Evolutionary conservation across 1,284 basidiomycete genomes (phyloP).

Genomic region (Cutaneotrichosporon daszewskae): DNA sequence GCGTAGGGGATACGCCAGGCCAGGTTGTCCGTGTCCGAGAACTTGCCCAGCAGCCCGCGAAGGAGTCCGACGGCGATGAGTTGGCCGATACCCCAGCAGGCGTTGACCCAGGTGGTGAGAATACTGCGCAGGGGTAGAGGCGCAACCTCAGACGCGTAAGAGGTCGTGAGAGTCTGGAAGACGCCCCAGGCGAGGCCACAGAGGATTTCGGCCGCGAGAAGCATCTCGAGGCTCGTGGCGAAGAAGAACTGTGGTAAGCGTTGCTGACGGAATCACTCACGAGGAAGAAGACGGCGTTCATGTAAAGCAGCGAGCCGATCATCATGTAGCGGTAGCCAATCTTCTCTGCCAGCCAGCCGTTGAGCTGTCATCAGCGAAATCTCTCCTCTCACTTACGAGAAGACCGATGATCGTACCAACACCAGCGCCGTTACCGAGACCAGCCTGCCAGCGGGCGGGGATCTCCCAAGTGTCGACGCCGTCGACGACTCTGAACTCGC

Average conservation of each 20-base stretch:
- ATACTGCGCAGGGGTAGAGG: conserved; percentile 43
- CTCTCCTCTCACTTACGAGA: no score
- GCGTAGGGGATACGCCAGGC: conserved; percentile 39
- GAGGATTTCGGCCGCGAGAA: conserved; percentile 34
- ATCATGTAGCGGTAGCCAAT: conserved; percentile 41
- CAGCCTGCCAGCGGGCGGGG: no score
- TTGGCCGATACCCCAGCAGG: conserved; percentile 44
- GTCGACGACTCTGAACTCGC: no score
- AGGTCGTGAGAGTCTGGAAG: no score
- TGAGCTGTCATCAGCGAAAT: no score
- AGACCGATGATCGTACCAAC: no score
- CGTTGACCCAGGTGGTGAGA: conserved; percentile 42
- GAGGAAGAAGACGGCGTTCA: conserved; percentile 36
- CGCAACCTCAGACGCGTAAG: conserved; percentile 43
- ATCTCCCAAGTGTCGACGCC: no score
- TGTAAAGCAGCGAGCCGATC: conserved; percentile 27
- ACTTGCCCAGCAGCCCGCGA: conserved; percentile 29
- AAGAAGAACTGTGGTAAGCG: no score
- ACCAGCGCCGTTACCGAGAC: no score
- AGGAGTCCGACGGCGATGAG: conserved; percentile 44
- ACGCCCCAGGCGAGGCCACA: conserved; percentile 39
- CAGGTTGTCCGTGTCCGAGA: conserved; percentile 24
- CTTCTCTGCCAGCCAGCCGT: conserved; percentile 45
- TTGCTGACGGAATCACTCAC: no score
- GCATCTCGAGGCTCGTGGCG: conserved; percentile 28